phyloP scores from a whole-genome alignment of 192 early-diverging fungal species.

The Coemansia aciculifera region DNA sequence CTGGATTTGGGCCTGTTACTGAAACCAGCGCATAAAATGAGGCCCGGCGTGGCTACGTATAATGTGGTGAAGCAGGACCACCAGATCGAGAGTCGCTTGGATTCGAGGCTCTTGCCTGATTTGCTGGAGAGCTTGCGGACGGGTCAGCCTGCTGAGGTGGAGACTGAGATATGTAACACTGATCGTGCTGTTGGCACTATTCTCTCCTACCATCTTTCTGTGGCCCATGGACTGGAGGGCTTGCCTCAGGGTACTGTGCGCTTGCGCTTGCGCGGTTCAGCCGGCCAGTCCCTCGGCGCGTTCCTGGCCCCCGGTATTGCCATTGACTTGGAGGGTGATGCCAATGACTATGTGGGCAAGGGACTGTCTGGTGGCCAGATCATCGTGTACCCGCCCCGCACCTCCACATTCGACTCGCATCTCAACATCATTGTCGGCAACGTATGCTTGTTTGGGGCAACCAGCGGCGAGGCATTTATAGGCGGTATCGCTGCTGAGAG shows the following conservation, averaged over 20 bases:
- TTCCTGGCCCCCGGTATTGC: slow-evolving; percentile 89
- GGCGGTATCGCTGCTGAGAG: slow-evolving; percentile 94
- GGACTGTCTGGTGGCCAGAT: slow-evolving; percentile 93
- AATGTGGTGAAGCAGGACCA: slow-evolving; percentile 88
- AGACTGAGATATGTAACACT: slow-evolving; percentile 80
- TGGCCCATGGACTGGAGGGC: slow-evolving; percentile 71
- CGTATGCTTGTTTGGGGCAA: slow-evolving; percentile 97
- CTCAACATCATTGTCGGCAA: slow-evolving; percentile 96
- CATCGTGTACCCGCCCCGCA: slow-evolving; percentile 87
- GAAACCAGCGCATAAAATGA: slow-evolving; percentile 81
- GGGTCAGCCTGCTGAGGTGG: slow-evolving; percentile 60
- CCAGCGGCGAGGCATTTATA: slow-evolving; percentile 87
- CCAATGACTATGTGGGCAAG: slow-evolving; percentile 99
- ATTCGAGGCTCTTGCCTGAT: slow-evolving; percentile 85
- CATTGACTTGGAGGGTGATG: slow-evolving; percentile 93
- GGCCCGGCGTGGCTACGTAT: slow-evolving; percentile 84
- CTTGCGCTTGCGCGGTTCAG: slow-evolving; percentile 83
- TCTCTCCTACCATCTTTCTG: slow-evolving; percentile 87
- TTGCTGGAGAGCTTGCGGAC: slow-evolving; percentile 69
- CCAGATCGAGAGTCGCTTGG: slow-evolving; percentile 79
- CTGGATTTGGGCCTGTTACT: slow-evolving; percentile 86
- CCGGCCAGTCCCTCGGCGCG: slow-evolving; percentile 95
- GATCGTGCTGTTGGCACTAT: slow-evolving; percentile 94
- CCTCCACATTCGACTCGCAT: slow-evolving; percentile 72
- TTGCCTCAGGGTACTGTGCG: slow-evolving; percentile 87